phyloP scores from a whole-genome alignment of 2,329 filamentous ascomycete species.

The Beauveria sp. region DNA sequence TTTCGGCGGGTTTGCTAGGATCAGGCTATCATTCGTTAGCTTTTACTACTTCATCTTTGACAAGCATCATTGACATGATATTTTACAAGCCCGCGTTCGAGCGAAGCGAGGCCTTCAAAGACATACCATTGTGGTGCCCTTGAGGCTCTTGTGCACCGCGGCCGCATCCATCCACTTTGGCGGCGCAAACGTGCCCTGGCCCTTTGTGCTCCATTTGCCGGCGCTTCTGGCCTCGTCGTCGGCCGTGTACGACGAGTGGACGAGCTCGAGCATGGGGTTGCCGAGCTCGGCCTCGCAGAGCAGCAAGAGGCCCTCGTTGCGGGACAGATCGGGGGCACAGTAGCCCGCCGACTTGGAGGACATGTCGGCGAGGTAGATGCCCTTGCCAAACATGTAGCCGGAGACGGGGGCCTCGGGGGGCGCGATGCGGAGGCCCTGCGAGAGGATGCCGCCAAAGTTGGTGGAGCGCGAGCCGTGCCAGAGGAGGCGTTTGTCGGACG shows the following conservation, averaged over 20 bases:
- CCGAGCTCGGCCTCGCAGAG: slow-evolving; percentile 77
- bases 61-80: background rate
- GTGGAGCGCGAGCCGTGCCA: slow-evolving; percentile 83
- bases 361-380: slow-evolving; percentile 82
- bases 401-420: slow-evolving; percentile 72
- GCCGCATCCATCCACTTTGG: slow-evolving; percentile 66
- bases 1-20: slow-evolving; percentile 33
- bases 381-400: slow-evolving; percentile 87
- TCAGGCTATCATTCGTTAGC: slow-evolving; percentile 37
- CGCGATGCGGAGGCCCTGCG: slow-evolving; percentile 82
- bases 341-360: slow-evolving; percentile 77
- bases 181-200: slow-evolving; percentile 58
- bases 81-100: background rate
- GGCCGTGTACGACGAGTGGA: slow-evolving; percentile 51
- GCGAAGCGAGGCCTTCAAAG: background rate
- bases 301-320: slow-evolving; percentile 64
- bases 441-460: slow-evolving; percentile 82
- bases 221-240: slow-evolving; percentile 52
- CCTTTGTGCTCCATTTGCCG: slow-evolving; percentile 61
- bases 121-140: slow-evolving; percentile 63
- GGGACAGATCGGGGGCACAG: slow-evolving; percentile 55
- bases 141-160: slow-evolving; percentile 54
- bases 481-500: slow-evolving; percentile 65
- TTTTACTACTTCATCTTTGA: background rate
- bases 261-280: slow-evolving; percentile 61